Evolutionary conservation across 805 yeast genomes (phyloP).

Genomic region (Candida chilensis): DNA sequence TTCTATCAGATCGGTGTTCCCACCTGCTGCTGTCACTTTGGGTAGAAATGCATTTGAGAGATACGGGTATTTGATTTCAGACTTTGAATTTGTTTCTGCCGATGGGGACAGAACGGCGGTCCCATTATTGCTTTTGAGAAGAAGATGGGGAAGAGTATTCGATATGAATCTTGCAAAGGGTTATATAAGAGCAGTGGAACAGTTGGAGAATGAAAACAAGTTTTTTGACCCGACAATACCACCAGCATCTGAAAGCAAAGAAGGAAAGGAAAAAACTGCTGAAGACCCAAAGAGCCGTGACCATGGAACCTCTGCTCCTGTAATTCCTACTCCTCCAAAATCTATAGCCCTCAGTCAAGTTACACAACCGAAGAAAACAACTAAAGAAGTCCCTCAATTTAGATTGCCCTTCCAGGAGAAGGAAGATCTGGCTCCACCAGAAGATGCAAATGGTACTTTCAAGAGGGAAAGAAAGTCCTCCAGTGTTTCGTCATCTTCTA

Average conservation of each 20-base stretch:
- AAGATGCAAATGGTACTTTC: neutral
- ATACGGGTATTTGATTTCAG: constrained; percentile 53
- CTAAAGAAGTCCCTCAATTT: constrained; percentile 47
- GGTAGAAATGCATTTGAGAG: constrained; percentile 70
- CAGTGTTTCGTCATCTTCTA: constrained; percentile 12
- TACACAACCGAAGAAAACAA: no score
- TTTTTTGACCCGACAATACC: no score
- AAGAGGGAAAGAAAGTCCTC: constrained; percentile 22
- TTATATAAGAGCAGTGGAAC: constrained; percentile 48
- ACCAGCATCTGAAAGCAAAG: no score
- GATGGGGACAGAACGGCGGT: constrained; percentile 64
- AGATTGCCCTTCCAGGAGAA: constrained; percentile 64
- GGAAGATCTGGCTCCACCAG: constrained; percentile 6
- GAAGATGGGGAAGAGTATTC: constrained; percentile 73
- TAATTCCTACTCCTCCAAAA: no score
- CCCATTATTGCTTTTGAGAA: constrained; percentile 50
- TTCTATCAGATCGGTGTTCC: constrained; percentile 60
- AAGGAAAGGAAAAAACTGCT: no score
- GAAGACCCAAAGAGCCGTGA: no score
- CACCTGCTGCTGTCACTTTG: constrained; percentile 68
- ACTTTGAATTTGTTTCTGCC: constrained; percentile 62
- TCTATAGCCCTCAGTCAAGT: no score
- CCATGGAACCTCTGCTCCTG: no score
- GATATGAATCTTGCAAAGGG: constrained; percentile 53
- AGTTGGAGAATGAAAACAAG: no score